Conservation (phyloP, 2,329 filamentous ascomycete species). For the Chaetomium globosum region DNA sequence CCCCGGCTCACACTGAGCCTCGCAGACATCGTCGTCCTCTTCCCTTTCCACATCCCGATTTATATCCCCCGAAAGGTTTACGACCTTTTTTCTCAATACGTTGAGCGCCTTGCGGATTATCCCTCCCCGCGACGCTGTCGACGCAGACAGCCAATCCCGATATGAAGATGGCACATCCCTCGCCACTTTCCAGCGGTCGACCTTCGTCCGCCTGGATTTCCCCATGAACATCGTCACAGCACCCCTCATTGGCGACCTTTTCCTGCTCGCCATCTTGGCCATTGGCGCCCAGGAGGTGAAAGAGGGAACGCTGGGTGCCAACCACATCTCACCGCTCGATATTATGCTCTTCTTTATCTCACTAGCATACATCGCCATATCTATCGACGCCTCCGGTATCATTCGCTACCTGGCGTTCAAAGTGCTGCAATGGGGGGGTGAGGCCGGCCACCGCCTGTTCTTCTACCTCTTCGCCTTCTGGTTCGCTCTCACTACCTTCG, state of each 20-base stretch:
- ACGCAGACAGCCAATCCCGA: constrained; percentile 34
- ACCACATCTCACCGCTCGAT: constrained; percentile 69
- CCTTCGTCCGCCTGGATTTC: constrained; percentile 57
- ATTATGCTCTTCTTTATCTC: constrained; percentile 77
- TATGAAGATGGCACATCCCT: constrained; percentile 2
- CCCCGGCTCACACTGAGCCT: constrained; percentile 2
- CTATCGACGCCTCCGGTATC: constrained; percentile 73
- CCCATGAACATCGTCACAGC: constrained; percentile 73
- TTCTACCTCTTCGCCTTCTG: constrained; percentile 76
- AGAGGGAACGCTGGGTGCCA: constrained; percentile 67
- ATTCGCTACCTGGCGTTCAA: constrained; percentile 72
- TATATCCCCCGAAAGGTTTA: constrained; percentile 57
- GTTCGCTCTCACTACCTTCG: constrained; percentile 66
- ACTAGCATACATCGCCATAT: constrained; percentile 75
- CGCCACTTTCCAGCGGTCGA: constrained; percentile 42
- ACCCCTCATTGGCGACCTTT: constrained; percentile 70
- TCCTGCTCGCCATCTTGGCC: constrained; percentile 68
- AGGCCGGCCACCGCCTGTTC: constrained; percentile 68
- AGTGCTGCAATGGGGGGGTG: constrained; percentile 67
- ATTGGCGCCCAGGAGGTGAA: constrained; percentile 68
- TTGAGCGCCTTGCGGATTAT: constrained; percentile 57
- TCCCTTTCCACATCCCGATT: constrained; percentile 67
- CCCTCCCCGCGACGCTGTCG: constrained; percentile 43
- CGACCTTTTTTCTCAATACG: constrained; percentile 47
- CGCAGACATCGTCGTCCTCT: constrained; percentile 68